phyloP scores from a whole-genome alignment of 345 rosid genomes.

The Pugionium cornutum region DNA sequence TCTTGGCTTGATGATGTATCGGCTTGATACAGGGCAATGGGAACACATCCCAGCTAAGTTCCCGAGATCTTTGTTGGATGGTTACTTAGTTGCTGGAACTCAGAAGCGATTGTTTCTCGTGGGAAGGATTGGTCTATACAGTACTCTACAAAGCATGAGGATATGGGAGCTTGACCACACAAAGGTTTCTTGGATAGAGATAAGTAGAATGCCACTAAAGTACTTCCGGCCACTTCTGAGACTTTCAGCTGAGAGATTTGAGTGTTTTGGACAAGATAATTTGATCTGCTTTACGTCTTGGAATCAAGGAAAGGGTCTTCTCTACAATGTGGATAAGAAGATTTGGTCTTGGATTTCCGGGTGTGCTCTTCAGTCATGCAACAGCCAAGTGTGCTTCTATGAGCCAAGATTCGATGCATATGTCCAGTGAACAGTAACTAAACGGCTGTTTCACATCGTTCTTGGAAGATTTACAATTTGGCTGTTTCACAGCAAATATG shows the following conservation, averaged over 20 bases:
- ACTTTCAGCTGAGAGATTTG: conserved; percentile 93
- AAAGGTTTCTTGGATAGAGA: conserved; percentile 81
- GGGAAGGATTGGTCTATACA: conserved; percentile 92
- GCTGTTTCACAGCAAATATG: conserved; percentile 20
- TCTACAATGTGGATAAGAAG: conserved; percentile 89
- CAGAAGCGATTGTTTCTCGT: conserved; percentile 85
- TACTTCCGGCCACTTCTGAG: conserved; percentile 83
- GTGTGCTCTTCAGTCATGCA: conserved; percentile 94
- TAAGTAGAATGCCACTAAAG: conserved; percentile 92
- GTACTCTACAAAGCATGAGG: conserved; percentile 94
- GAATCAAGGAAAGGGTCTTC: conserved; percentile 94
- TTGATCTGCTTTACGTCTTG: conserved; percentile 95
- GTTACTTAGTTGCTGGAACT: conserved; percentile 93
- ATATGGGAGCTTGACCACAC: conserved; percentile 94
- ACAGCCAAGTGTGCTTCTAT: conserved; percentile 91
- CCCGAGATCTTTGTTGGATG: conserved; percentile 88
- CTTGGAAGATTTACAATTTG: conserved; percentile 7
- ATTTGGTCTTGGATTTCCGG: conserved; percentile 96
- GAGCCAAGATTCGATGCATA: conserved; percentile 97
- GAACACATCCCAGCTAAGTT: conserved; percentile 94
- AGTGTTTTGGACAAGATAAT: conserved; percentile 97
- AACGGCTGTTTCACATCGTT: conserved; percentile 5
- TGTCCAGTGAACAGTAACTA: conserved; percentile 38
- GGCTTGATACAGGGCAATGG: conserved; percentile 78
- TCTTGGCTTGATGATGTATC: conserved; percentile 91